Evolutionary conservation across 192 early-diverging fungal genomes (phyloP).

Genomic region (Geranomyces michiganensis): DNA sequence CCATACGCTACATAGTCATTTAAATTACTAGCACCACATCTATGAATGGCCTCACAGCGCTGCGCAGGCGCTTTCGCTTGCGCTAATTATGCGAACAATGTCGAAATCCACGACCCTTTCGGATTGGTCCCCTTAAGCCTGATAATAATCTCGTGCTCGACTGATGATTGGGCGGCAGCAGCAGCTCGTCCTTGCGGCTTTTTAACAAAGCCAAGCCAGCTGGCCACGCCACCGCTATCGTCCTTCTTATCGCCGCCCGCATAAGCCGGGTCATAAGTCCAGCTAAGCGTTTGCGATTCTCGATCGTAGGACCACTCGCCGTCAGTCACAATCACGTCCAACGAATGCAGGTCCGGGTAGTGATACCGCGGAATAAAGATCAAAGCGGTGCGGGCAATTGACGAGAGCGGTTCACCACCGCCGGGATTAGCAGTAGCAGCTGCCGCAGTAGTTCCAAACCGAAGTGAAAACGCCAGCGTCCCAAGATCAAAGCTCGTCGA

Average conservation of each 20-base stretch:
- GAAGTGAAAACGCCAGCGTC: conserved; percentile 62
- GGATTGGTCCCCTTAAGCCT: too few relatives aligned
- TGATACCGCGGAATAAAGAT: conserved; percentile 78
- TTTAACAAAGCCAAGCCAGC: too few relatives aligned
- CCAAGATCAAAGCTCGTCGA: conserved; percentile 61
- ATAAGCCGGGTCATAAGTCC: conserved; percentile 43
- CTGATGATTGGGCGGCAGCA: too few relatives aligned
- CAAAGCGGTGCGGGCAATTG: conserved; percentile 52
- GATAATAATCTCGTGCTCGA: too few relatives aligned
- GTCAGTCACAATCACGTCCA: conserved; percentile 63
- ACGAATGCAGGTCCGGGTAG: conserved; percentile 43
- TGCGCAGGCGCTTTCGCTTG: too few relatives aligned
- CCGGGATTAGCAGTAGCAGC: background rate
- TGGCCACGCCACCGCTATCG: too few relatives aligned
- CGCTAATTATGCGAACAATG: too few relatives aligned
- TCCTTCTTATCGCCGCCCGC: background rate
- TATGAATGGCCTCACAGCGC: too few relatives aligned
- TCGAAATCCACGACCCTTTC: too few relatives aligned
- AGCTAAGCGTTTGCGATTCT: conserved; percentile 70
- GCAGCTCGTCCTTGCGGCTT: too few relatives aligned
- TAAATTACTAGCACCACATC: too few relatives aligned
- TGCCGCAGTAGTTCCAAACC: conserved; percentile 54
- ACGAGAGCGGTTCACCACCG: background rate
- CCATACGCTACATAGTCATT: too few relatives aligned
- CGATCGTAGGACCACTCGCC: conserved; percentile 74